These are phyloP conservation scores for Corchorus capsularis DNA, from an alignment of 345 rosid species.

Conservation along the genomic window DNA sequence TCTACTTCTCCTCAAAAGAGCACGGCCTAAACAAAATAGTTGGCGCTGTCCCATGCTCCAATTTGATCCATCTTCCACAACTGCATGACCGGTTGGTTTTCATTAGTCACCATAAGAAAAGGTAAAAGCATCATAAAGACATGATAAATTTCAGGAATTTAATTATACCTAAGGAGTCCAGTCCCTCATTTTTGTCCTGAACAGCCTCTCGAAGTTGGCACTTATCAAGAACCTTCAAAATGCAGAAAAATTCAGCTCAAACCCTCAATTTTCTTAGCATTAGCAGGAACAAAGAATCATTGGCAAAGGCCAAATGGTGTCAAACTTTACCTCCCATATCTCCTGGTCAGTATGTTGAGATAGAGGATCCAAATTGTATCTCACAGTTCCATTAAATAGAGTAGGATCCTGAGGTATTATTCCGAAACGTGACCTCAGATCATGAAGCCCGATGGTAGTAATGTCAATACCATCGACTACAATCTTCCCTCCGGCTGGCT, in stretches of 20 bases:
- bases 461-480: constrained; percentile 85
- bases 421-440: constrained; percentile 84
- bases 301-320: too few species aligned
- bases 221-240: constrained; percentile 68
- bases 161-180: constrained; percentile 66
- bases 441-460: constrained; percentile 76
- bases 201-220: constrained; percentile 85
- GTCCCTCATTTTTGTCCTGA: constrained; percentile 70
- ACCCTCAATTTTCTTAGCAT: not conserved
- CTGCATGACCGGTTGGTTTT: constrained; percentile 30
- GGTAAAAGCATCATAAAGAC: not conserved
- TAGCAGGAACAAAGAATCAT: not conserved
- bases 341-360: constrained; percentile 72
- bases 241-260: not conserved
- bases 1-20: constrained; percentile 81
- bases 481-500: constrained; percentile 82
- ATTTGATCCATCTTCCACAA: constrained; percentile 87
- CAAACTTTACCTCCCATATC: constrained; percentile 82
- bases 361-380: constrained; percentile 86
- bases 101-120: not conserved
- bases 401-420: constrained; percentile 97
- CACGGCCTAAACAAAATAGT: constrained; percentile 86
- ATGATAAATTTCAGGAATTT: not conserved
- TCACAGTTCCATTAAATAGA: constrained; percentile 87
- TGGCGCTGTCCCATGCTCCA: constrained; percentile 99